A percentile compares a stretch with the other conserved stretches of the same genome.
Conservation (phyloP, 352 stramenopile genomes). For the Phytopythium aichiense region DNA sequence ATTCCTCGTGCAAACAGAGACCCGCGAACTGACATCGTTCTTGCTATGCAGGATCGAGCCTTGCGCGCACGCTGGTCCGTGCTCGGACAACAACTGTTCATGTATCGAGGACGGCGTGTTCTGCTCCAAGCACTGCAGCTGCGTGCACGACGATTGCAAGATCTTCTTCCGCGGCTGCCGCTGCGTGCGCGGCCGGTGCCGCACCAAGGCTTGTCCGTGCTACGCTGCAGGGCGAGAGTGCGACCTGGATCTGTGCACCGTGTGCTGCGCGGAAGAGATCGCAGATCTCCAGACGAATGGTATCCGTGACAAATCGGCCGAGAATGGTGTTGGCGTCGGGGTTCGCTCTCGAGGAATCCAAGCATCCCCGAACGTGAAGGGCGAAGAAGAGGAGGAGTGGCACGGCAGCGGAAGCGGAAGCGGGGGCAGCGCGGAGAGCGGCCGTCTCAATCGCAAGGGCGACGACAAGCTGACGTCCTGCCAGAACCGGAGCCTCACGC, state of each 20-base stretch:
- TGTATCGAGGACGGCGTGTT: slow-evolving; percentile 87
- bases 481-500: slow-evolving; percentile 60
- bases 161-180: slow-evolving; percentile 90
- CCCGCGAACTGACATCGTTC: not conserved
- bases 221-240: slow-evolving; percentile 90
- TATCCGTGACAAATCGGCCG: not conserved
- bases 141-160: slow-evolving; percentile 63
- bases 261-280: slow-evolving; percentile 67
- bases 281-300: slow-evolving; percentile 11
- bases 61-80: slow-evolving; percentile 85
- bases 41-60: slow-evolving; percentile 51
- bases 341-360: not conserved
- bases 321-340: not conserved
- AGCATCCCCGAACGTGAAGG: not conserved
- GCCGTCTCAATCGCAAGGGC: slow-evolving; percentile 9
- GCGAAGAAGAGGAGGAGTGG: not conserved
- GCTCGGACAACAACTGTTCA: slow-evolving; percentile 78
- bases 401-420: not conserved
- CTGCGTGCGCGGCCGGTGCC: slow-evolving; percentile 80
- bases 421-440: not conserved
- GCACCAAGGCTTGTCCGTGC: slow-evolving; percentile 87
- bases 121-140: slow-evolving; percentile 92
- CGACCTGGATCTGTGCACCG: slow-evolving; percentile 89
- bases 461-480: slow-evolving; percentile 35
- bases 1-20: not conserved